Percentiles rank a stretch among this genome's conserved stretches.
These are phyloP conservation scores for Colletotrichum spinosum DNA, from an alignment of 2,329 filamentous ascomycete species.

Conservation along the genomic window DNA sequence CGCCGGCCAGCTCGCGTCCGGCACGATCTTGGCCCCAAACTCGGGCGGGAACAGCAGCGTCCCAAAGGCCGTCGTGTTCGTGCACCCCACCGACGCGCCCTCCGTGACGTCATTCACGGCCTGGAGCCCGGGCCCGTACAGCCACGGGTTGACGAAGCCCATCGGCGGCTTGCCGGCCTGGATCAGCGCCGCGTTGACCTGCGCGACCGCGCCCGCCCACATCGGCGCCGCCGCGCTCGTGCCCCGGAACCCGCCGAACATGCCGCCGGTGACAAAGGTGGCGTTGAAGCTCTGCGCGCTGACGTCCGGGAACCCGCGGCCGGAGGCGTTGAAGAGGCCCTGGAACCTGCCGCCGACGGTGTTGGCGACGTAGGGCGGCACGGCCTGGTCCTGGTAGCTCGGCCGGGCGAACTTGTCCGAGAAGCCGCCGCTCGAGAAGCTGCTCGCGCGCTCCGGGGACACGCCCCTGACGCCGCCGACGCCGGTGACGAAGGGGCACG, in stretches of 20 bases:
- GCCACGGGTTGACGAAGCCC: conserved; percentile 73
- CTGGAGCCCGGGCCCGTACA: conserved; percentile 55
- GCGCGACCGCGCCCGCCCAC: conserved; percentile 70
- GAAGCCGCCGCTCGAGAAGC: conserved; percentile 65
- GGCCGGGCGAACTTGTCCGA: conserved; percentile 58
- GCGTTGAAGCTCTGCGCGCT: conserved; percentile 52
- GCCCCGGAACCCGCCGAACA: conserved; percentile 19
- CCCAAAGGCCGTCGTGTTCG: conserved; percentile 41
- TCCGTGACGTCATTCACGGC: conserved; percentile 52
- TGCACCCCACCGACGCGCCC: conserved; percentile 48
- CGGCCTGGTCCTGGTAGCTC: conserved; percentile 57
- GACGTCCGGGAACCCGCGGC: conserved; percentile 72
- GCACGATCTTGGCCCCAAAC: conserved; percentile 43
- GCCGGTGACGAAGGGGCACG: conserved; percentile 70
- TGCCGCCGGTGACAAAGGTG: conserved; percentile 44
- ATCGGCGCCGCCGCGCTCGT: conserved; percentile 69
- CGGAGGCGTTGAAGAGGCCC: conserved; percentile 56
- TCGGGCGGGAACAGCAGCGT: conserved; percentile 32
- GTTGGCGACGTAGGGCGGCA: conserved; percentile 54
- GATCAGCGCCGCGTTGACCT: conserved; percentile 73
- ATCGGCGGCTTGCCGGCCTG: conserved; percentile 61
- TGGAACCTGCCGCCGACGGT: conserved; percentile 60
- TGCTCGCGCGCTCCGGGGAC: conserved; percentile 63
- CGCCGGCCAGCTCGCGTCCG: conserved; percentile 44
- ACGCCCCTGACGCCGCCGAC: conserved; percentile 68